A percentile compares a stretch with the other conserved stretches of the same genome.
Conservation (phyloP, 805 yeast genomes). For the Ogataea pignaliae region DNA sequence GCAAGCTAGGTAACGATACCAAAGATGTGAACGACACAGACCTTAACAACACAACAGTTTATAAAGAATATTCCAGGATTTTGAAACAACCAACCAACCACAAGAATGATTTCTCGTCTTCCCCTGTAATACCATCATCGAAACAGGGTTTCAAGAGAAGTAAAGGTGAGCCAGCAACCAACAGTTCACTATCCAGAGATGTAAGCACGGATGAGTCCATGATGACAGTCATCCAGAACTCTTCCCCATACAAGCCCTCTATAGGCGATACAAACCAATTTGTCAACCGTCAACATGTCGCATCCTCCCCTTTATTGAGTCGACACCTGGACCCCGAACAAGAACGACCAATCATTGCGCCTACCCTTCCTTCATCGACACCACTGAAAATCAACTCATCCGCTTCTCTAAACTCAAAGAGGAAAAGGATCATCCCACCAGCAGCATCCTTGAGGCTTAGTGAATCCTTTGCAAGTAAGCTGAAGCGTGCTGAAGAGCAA, state of each 20-base stretch:
- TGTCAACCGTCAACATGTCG: background rate
- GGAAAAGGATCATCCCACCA: constrained; percentile 10
- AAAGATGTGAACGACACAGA: background rate
- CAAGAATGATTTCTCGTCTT: constrained; percentile 23
- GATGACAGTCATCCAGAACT: no score
- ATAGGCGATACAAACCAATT: no score
- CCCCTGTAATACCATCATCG: constrained; percentile 1
- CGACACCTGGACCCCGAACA: no score
- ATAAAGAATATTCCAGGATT: constrained; percentile 18
- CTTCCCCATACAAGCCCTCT: no score
- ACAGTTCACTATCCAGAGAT: no score
- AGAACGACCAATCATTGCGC: constrained; percentile 6
- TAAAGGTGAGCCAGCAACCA: no score
- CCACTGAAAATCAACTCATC: constrained; percentile 9
- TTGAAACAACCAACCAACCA: constrained; percentile 20
- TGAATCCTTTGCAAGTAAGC: constrained; percentile 11
- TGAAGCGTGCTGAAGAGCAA: constrained; percentile 2
- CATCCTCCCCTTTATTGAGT: constrained; percentile 2
- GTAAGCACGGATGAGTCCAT: no score
- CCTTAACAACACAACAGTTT: constrained; percentile 14
- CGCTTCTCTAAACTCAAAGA: constrained; percentile 3
- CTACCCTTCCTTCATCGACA: constrained; percentile 14
- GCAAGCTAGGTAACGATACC: no score
- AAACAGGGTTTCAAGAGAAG: background rate
- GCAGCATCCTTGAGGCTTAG: constrained; percentile 7